Conservation (phyloP, 2,329 filamentous ascomycete genomes). For the Penicillium sp. region DNA sequence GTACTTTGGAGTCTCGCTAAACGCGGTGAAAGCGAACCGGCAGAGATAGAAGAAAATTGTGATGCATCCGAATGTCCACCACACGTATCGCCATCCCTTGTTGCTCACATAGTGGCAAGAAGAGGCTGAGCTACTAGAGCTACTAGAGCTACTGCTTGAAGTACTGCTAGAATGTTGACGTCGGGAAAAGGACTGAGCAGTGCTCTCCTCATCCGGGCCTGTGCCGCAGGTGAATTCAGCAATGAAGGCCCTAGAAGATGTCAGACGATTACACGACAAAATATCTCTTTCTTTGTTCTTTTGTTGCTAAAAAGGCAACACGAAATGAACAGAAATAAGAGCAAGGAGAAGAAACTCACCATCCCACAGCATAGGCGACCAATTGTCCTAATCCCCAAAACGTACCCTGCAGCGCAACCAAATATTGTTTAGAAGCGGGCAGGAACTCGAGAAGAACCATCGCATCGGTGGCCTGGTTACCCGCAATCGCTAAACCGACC, state of each 20-base stretch:
- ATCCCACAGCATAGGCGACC: not conserved
- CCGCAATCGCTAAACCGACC: not conserved
- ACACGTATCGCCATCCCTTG: not conserved
- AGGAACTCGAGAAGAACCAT: not conserved
- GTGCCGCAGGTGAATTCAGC: constrained; percentile 21
- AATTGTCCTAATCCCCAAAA: not conserved
- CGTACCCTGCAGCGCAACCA: not conserved
- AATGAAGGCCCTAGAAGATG: constrained; percentile 19
- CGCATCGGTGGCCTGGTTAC: not conserved
- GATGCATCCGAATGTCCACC: not conserved
- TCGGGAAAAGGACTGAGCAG: constrained; percentile 11
- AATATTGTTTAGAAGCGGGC: not conserved
- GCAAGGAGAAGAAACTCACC: not conserved
- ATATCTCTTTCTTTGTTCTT: too few relatives aligned
- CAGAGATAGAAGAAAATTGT: not conserved
- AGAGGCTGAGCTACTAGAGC: not conserved
- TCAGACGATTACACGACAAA: too few relatives aligned
- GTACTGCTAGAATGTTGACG: not conserved
- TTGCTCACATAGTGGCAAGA: not conserved
- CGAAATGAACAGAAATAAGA: too few relatives aligned
- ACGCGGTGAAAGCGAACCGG: not conserved
- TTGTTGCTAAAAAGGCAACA: too few relatives aligned
- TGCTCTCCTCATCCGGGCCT: constrained; percentile 18
- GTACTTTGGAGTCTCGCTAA: not conserved
- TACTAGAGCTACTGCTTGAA: not conserved